These are phyloP conservation scores for Fusarium subglutinans DNA, from an alignment of 2,329 filamentous ascomycete genomes.

Conservation along the genomic window DNA sequence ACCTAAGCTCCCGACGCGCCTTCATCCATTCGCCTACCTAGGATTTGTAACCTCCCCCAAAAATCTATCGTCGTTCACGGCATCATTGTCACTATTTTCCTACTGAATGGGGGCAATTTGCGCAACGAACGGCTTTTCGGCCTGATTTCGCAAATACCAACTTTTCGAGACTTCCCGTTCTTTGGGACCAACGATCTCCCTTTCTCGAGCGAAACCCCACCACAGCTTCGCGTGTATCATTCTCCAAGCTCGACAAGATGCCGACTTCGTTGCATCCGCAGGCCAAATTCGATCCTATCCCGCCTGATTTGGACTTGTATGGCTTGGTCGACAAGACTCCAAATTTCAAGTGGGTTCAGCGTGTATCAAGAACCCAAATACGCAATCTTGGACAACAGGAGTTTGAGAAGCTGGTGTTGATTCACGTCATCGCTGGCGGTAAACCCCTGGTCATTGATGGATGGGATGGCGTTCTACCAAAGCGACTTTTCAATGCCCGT, in stretches of 20 bases:
- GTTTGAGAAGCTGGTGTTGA: constrained; percentile 85
- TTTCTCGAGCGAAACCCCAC: constrained; percentile 3
- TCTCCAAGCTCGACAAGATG: constrained; percentile 62
- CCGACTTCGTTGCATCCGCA: constrained; percentile 78
- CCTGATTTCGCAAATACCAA: not conserved
- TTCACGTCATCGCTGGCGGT: constrained; percentile 85
- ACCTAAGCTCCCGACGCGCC: constrained; percentile 4
- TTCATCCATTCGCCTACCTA: not conserved
- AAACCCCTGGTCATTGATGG: constrained; percentile 92
- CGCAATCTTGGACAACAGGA: constrained; percentile 77
- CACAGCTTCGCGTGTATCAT: constrained; percentile 10
- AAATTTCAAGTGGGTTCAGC: constrained; percentile 88
- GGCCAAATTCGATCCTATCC: constrained; percentile 90
- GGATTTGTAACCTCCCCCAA: constrained; percentile 1
- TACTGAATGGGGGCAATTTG: constrained; percentile 2
- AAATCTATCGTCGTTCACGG: not conserved
- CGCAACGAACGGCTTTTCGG: constrained; percentile 1
- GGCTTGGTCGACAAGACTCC: constrained; percentile 78
- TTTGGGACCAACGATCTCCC: not conserved
- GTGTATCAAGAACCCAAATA: constrained; percentile 82
- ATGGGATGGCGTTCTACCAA: constrained; percentile 80
- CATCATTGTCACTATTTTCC: not conserved
- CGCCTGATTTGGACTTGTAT: constrained; percentile 83
- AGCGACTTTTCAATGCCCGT: constrained; percentile 77
- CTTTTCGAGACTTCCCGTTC: not conserved